Percentiles rank a stretch among this genome's conserved stretches.
phyloP scores from a whole-genome alignment of 2,329 filamentous ascomycete genomes.

The Cercospora brassicicola region DNA sequence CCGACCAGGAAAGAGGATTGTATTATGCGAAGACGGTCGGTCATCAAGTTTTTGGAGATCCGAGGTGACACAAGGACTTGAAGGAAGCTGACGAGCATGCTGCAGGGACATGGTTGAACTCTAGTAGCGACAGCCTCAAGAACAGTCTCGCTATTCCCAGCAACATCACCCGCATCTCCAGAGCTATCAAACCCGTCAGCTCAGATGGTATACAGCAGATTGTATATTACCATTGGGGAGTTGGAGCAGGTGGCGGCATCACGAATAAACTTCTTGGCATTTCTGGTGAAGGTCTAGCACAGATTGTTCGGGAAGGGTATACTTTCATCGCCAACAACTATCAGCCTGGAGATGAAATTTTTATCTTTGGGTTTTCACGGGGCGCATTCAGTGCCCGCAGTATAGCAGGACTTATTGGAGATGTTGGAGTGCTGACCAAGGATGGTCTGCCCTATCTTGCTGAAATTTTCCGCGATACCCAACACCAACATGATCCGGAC shows the following conservation, averaged over 20 bases:
- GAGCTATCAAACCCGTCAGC: conserved; percentile 52
- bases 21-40: conserved; percentile 34
- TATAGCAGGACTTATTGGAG: conserved; percentile 48
- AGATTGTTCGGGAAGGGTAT: conserved; percentile 52
- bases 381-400: conserved; percentile 51
- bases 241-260: conserved; percentile 48
- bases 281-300: conserved; percentile 28
- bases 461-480: conserved; percentile 50
- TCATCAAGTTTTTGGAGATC: background rate
- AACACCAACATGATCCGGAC: conserved; percentile 45
- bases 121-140: conserved; percentile 49
- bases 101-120: conserved; percentile 51
- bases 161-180: conserved; percentile 52
- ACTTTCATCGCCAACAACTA: conserved; percentile 56
- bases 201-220: conserved; percentile 53
- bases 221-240: conserved; percentile 53
- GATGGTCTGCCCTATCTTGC: conserved; percentile 48
- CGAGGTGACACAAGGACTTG: background rate
- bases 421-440: conserved; percentile 52
- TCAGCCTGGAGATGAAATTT: conserved; percentile 53
- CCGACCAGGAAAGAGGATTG: conserved; percentile 29
- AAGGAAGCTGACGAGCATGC: conserved; percentile 8
- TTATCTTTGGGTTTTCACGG: conserved; percentile 52
- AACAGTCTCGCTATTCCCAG: conserved; percentile 48
- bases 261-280: conserved; percentile 42